These are phyloP conservation scores for Clarireedia paspali DNA, from an alignment of 2,329 filamentous ascomycete genomes.

Conservation along the genomic window DNA sequence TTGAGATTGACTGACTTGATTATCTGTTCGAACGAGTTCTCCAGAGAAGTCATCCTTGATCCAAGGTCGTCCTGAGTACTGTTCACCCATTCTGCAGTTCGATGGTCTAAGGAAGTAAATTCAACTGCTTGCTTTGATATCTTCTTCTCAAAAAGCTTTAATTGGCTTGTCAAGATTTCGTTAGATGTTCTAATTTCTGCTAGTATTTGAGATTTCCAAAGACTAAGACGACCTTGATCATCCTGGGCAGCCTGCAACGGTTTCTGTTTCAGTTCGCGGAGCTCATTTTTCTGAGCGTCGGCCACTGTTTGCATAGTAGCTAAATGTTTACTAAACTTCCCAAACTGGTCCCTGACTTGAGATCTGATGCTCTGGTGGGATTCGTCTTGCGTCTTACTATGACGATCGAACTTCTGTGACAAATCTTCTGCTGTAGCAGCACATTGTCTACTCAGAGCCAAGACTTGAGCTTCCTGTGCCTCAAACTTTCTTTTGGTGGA, in stretches of 20 bases:
- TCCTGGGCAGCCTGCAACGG: background rate
- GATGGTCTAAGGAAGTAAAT: constrained; percentile 6
- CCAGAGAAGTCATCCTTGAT: background rate
- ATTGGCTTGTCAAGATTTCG: background rate
- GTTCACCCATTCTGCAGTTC: constrained; percentile 2
- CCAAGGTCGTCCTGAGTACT: background rate
- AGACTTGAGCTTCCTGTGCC: background rate
- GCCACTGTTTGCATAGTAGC: background rate
- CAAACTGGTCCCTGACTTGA: background rate
- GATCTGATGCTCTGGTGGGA: background rate
- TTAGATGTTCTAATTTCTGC: background rate
- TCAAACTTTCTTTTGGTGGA: background rate
- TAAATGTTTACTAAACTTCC: background rate
- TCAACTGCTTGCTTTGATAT: background rate
- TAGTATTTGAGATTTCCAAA: background rate
- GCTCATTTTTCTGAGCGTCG: background rate
- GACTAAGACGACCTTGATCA: background rate
- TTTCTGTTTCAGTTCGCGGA: background rate
- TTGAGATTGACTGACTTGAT: background rate
- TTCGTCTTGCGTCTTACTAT: background rate
- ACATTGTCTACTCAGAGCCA: background rate
- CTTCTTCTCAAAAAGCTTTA: constrained; percentile 1
- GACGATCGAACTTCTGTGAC: background rate
- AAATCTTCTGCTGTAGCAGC: background rate
- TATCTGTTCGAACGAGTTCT: background rate